A percentile compares a stretch with the other conserved stretches of the same genome.
phyloP scores from a whole-genome alignment of 2,329 filamentous ascomycete genomes.

The Sphaerulina populicola region DNA sequence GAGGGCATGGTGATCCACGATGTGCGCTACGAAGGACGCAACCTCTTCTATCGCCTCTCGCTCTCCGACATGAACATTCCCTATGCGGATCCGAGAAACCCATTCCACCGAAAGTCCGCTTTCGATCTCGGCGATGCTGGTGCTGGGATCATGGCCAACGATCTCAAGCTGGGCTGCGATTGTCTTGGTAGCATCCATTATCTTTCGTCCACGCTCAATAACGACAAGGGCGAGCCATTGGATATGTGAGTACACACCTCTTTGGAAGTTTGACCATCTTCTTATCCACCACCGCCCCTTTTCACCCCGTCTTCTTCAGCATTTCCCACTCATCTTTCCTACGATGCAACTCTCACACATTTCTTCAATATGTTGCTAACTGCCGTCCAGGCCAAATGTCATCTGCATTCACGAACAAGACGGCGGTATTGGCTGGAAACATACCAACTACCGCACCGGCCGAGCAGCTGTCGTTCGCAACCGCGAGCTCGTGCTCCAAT shows the following conservation, averaged over 20 bases:
- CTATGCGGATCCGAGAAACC: slow-evolving; percentile 56
- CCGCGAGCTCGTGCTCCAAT: slow-evolving; percentile 57
- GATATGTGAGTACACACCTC: slow-evolving; percentile 33
- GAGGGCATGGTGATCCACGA: slow-evolving; percentile 63
- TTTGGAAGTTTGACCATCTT: too few species aligned
- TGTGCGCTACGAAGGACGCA: slow-evolving; percentile 46
- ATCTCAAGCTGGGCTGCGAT: slow-evolving; percentile 61
- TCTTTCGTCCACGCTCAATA: slow-evolving; percentile 46
- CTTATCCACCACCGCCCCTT: too few species aligned
- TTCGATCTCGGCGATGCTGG: slow-evolving; percentile 62
- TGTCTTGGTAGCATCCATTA: slow-evolving; percentile 64
- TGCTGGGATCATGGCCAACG: slow-evolving; percentile 60
- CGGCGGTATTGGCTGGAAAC: slow-evolving; percentile 60
- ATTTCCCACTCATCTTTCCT: too few species aligned
- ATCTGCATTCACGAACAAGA: slow-evolving; percentile 66
- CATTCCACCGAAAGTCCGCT: slow-evolving; percentile 61
- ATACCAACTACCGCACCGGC: slow-evolving; percentile 58
- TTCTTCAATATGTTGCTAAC: too few species aligned
- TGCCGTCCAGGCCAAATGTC: slow-evolving; percentile 46
- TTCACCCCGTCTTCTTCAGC: too few species aligned
- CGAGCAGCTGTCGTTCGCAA: slow-evolving; percentile 53
- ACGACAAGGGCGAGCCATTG: slow-evolving; percentile 37
- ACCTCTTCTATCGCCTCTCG: slow-evolving; percentile 57
- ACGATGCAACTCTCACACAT: too few species aligned
- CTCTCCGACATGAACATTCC: slow-evolving; percentile 60